phyloP scores from a whole-genome alignment of 1,139 yeast species.

The Pichia sp. region DNA sequence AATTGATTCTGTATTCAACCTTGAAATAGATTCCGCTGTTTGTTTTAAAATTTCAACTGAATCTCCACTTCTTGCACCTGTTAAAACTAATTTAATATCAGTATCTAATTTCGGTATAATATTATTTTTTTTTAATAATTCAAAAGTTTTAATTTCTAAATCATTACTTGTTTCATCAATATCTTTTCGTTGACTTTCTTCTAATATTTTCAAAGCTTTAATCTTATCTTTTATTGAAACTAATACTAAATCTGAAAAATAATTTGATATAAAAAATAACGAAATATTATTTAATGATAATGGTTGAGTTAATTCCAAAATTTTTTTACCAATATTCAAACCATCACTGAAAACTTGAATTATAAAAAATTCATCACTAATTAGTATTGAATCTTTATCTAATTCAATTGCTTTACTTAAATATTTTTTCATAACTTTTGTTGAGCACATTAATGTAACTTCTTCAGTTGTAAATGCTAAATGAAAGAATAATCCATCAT shows the following conservation, averaged over 20 bases:
- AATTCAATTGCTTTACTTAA: conserved; percentile 20
- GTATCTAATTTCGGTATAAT: conserved; percentile 43
- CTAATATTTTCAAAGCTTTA: conserved; percentile 41
- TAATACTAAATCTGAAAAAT: conserved; percentile 62
- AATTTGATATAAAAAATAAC: conserved; percentile 57
- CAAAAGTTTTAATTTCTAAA: conserved; percentile 33
- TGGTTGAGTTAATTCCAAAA: conserved; percentile 55
- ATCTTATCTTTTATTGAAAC: conserved; percentile 44
- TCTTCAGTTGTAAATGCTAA: conserved; percentile 49
- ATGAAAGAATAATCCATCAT: conserved; percentile 40
- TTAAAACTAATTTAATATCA: conserved; percentile 42
- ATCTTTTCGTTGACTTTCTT: conserved; percentile 17
- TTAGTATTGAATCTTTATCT: conserved; percentile 28
- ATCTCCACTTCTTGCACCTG: conserved; percentile 56
- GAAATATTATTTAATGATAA: conserved; percentile 52
- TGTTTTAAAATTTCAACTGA: conserved; percentile 34
- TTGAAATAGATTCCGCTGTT: conserved; percentile 33
- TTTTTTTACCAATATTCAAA: conserved; percentile 46
- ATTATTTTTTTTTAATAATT: conserved; percentile 35
- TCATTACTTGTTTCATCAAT: conserved; percentile 11
- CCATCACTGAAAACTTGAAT: conserved; percentile 63
- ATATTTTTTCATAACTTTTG: conserved; percentile 20
- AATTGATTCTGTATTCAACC: conserved; percentile 25
- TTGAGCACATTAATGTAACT: conserved; percentile 45
- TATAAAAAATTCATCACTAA: conserved; percentile 44